Conservation (phyloP, 169 alveolate genomes). For the Amoebophrya sp. region DNA sequence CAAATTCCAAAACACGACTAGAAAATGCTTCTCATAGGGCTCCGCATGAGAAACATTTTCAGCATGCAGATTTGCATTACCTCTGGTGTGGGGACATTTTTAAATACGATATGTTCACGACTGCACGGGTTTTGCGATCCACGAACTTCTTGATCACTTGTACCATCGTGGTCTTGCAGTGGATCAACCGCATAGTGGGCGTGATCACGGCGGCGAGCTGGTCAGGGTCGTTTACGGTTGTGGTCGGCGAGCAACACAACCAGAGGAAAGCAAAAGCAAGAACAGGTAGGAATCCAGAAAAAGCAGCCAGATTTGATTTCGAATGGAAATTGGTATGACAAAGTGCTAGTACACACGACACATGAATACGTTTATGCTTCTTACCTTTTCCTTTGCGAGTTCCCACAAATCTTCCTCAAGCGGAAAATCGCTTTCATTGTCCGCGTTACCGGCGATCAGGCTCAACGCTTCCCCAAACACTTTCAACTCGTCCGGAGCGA, state of each 20-base stretch:
- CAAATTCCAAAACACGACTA: too few species aligned
- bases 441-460: not conserved
- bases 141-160: not conserved
- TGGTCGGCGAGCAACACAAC: not conserved
- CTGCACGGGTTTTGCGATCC: not conserved
- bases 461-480: not conserved
- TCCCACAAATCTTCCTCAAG: not conserved
- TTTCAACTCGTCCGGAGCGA: not conserved
- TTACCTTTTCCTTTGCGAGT: constrained; percentile 12
- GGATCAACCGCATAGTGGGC: not conserved
- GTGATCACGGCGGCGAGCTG: not conserved
- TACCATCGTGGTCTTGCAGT: constrained; percentile 9
- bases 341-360: not conserved
- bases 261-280: not conserved
- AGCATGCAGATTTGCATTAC: too few species aligned
- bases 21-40: too few species aligned
- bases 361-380: not conserved
- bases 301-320: too few species aligned
- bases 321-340: too few species aligned
- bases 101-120: too few species aligned
- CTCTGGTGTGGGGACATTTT: too few species aligned
- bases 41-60: too few species aligned
- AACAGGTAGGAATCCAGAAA: too few species aligned
- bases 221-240: not conserved
- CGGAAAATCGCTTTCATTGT: not conserved